Conservation (phyloP, 352 stramenopile species). For the Phytophthora kernoviae region DNA sequence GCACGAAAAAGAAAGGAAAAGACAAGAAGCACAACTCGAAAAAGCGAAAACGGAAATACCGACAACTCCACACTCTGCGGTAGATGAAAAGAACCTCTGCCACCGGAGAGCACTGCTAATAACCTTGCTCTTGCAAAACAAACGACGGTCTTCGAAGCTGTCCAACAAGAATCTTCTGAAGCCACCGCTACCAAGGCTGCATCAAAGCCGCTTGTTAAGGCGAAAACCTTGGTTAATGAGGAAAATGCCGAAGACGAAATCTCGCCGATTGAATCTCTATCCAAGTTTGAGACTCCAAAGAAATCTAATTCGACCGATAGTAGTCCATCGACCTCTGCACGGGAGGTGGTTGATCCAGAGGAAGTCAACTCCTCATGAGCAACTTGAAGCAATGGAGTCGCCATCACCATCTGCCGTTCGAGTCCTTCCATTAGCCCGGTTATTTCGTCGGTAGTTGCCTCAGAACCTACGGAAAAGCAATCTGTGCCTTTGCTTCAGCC, state of each 20-base stretch:
- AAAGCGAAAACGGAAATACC: slow-evolving; percentile 27
- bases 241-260: too few species aligned
- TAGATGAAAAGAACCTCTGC: neutral
- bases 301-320: slow-evolving; percentile 1
- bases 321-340: slow-evolving; percentile 3
- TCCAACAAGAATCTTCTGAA: too few species aligned
- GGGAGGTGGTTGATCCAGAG: neutral
- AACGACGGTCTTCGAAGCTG: too few species aligned
- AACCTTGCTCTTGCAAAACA: too few species aligned
- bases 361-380: neutral
- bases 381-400: neutral
- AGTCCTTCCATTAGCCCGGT: neutral
- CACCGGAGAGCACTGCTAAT: too few species aligned
- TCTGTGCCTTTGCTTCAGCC: too few species aligned
- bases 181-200: too few species aligned
- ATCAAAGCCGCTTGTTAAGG: too few species aligned
- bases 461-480: too few species aligned
- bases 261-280: too few species aligned
- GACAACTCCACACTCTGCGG: neutral
- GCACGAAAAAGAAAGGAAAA: slow-evolving; percentile 28
- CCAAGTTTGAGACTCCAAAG: too few species aligned
- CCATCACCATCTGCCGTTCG: neutral
- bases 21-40: slow-evolving; percentile 32
- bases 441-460: neutral
- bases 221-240: too few species aligned